Evolutionary conservation across 805 yeast genomes (phyloP), one percentile per base, ranked within the genome.

Genomic region (Jamesozyma jinghongensis): DNA sequence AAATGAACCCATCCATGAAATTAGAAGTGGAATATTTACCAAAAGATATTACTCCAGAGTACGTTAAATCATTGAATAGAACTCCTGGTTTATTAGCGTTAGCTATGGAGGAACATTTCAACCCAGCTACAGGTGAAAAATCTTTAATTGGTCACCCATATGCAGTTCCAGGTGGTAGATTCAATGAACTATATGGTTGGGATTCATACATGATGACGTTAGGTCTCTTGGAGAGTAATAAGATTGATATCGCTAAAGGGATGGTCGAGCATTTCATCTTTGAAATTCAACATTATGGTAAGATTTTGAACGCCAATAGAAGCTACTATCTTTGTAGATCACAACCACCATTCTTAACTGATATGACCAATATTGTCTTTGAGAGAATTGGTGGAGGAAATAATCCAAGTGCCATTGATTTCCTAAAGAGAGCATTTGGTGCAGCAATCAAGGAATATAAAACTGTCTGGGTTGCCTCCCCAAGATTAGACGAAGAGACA

Each of bases 181-280:
- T 90, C 64, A 92, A 92, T 65, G 98, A 90, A 64, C 73, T 87
- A 43, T 90, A 92, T 56, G 98, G 97, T 13, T 90, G 98, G 98
- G 98, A 90, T 61, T 86, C 96, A 2, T 90, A 92, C 57, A 84
- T 92, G 81, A 87, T 81, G 57, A 75, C 92, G 0, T 62, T 87
- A 19, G 98, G 97, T 1, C 68, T 92, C 32, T 59, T 92, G 19
- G 71, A 74, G 20, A 82, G 83, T 54, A 74, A 72, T 32, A 70
- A 77, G 38, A 61, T 77, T 17, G 83, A 79, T 32, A 69, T 88
- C 27, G 90, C 95, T 7, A 70, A 79, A 50, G 95, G 94, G 0
- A 85, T 90, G 90, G 85, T 88, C 11, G 88, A 82, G 57, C 88
- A 90, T 62, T 88, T 87, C 58, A 80, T 86, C 41, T 92, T 81